Conservation (phyloP, 495 filamentous ascomycete genomes). For the Tuber borchii region DNA sequence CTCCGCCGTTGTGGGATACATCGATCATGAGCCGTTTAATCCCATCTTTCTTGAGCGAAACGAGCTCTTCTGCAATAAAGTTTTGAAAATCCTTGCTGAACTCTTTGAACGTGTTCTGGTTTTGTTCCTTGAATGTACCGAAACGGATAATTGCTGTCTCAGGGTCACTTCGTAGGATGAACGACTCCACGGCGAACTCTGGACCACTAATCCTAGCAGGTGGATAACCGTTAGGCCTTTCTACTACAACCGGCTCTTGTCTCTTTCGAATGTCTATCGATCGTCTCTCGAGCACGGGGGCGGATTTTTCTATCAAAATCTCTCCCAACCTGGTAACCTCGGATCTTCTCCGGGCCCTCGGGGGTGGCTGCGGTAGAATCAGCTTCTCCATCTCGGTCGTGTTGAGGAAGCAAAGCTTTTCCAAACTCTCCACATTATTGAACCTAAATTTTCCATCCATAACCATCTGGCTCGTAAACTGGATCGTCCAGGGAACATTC, state of each 20-base stretch:
- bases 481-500: constrained; percentile 18
- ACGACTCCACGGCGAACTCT: constrained; percentile 22
- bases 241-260: background rate
- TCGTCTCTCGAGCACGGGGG: background rate
- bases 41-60: constrained; percentile 18
- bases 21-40: constrained; percentile 34
- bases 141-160: constrained; percentile 25
- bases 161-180: constrained; percentile 17
- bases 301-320: constrained; percentile 1
- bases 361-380: background rate
- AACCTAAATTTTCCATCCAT: background rate
- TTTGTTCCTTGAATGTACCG: constrained; percentile 15
- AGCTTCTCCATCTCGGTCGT: constrained; percentile 15
- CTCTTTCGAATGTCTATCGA: constrained; percentile 8
- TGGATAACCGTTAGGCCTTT: constrained; percentile 12
- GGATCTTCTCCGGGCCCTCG: constrained; percentile 5
- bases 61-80: constrained; percentile 19
- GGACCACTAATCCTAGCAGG: background rate
- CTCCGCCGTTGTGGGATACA: constrained; percentile 28
- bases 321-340: background rate
- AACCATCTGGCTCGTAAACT: constrained; percentile 6
- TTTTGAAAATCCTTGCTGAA: constrained; percentile 14
- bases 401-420: constrained; percentile 18
- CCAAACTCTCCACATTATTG: constrained; percentile 8
- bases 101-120: background rate